These are phyloP conservation scores for Rhodamnia argentea DNA, from an alignment of 345 rosid species.

Conservation along the genomic window DNA sequence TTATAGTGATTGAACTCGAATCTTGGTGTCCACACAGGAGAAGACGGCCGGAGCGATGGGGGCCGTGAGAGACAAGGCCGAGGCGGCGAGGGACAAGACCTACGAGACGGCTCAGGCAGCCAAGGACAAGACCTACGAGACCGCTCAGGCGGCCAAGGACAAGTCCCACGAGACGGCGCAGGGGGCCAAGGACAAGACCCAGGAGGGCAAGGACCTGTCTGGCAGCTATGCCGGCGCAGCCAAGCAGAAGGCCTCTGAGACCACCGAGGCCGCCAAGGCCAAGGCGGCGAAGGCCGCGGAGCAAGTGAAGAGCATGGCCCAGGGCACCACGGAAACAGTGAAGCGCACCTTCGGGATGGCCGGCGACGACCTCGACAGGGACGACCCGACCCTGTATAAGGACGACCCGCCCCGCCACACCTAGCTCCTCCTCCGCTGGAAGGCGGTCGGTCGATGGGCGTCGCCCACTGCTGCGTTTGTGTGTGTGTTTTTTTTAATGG, in stretches of 20 bases:
- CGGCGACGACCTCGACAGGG: neutral
- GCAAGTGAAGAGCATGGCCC: slow-evolving; percentile 46
- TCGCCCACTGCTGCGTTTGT: neutral
- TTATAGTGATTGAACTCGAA: neutral
- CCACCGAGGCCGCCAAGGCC: slow-evolving; percentile 34
- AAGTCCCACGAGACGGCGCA: slow-evolving; percentile 10
- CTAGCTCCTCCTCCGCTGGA: neutral
- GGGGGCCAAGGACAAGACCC: slow-evolving; percentile 10
- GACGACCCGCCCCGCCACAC: neutral
- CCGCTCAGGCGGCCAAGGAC: slow-evolving; percentile 8
- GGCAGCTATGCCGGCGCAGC: slow-evolving; percentile 1
- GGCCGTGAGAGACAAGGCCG: slow-evolving; percentile 9
- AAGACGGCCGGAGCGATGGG: slow-evolving; percentile 13
- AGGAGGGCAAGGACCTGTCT: slow-evolving; percentile 5
- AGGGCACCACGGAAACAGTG: slow-evolving; percentile 46
- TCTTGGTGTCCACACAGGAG: slow-evolving; percentile 11
- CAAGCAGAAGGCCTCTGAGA: slow-evolving; percentile 21
- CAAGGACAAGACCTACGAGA: slow-evolving; percentile 13
- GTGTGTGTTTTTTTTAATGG: neutral
- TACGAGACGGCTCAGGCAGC: slow-evolving; percentile 5
- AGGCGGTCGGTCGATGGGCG: neutral
- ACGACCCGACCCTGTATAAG: neutral
- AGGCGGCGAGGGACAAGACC: slow-evolving; percentile 12
- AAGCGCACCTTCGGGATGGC: slow-evolving; percentile 48
- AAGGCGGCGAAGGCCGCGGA: slow-evolving; percentile 46